phyloP scores from a whole-genome alignment of 441 rosid genomes.

The Erodium moschatum region DNA sequence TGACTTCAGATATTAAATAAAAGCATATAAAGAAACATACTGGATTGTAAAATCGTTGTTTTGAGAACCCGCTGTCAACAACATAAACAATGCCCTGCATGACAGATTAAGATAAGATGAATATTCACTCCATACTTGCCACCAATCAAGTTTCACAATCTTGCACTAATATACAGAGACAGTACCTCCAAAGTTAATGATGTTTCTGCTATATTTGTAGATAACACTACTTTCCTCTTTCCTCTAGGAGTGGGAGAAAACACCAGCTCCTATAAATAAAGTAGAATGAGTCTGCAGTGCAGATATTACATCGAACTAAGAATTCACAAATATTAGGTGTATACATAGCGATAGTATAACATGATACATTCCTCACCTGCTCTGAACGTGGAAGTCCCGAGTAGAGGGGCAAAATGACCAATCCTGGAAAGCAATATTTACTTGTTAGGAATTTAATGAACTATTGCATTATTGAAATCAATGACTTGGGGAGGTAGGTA shows the following conservation, averaged over 20 bases:
- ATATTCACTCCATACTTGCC: constrained; percentile 10
- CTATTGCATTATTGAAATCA: neutral
- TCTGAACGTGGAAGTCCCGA: constrained; percentile 82
- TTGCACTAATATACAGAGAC: constrained; percentile 7
- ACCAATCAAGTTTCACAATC: constrained; percentile 14
- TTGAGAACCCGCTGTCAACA: constrained; percentile 90
- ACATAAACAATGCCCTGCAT: constrained; percentile 88
- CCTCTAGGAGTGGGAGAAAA: constrained; percentile 88
- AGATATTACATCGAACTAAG: constrained; percentile 15
- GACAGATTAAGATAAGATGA: constrained; percentile 20
- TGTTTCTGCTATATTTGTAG: constrained; percentile 93
- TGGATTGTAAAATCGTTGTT: constrained; percentile 90
- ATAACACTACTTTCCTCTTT: constrained; percentile 80
- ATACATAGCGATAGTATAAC: neutral
- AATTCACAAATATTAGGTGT: constrained; percentile 11
- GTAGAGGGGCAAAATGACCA: constrained; percentile 68
- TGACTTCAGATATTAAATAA: neutral
- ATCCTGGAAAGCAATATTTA: constrained; percentile 47
- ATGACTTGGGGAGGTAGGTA: too few species aligned
- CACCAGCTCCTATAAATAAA: constrained; percentile 52
- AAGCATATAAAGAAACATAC: constrained; percentile 31
- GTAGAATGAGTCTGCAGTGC: constrained; percentile 6
- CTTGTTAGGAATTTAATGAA: constrained; percentile 9
- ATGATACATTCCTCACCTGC: constrained; percentile 41
- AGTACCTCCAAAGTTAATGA: constrained; percentile 86